Evolutionary conservation across 305 asterid genomes (phyloP).

Genomic region (Fraxinus velutina): DNA sequence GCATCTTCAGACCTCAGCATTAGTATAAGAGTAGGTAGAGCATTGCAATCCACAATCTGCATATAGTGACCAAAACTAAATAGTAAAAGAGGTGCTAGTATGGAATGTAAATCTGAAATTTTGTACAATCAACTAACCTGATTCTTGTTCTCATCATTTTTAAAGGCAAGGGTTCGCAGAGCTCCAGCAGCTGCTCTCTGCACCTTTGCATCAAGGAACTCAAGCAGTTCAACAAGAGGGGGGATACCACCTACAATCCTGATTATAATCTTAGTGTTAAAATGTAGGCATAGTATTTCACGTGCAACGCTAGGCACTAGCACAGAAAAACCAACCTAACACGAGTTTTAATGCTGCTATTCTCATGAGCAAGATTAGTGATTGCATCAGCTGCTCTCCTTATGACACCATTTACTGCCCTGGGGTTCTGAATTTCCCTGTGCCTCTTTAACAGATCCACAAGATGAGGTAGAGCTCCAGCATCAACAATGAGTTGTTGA

Average conservation of each 20-base stretch:
- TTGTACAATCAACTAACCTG: slow-evolving; percentile 46
- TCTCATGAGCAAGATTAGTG: slow-evolving; percentile 96
- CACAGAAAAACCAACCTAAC: slow-evolving; percentile 61
- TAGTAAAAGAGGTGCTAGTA: neutral
- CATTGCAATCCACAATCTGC: slow-evolving; percentile 97
- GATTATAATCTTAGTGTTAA: slow-evolving; percentile 19
- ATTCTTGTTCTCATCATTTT: slow-evolving; percentile 89
- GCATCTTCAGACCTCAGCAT: slow-evolving; percentile 96
- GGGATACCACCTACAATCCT: slow-evolving; percentile 98
- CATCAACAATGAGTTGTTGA: slow-evolving; percentile 93
- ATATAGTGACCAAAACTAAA: slow-evolving; percentile 20
- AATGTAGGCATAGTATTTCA: slow-evolving; percentile 4
- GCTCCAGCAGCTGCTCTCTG: slow-evolving; percentile 99
- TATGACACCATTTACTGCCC: slow-evolving; percentile 80
- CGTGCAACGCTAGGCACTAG: neutral
- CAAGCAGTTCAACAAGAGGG: slow-evolving; percentile 93
- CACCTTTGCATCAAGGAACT: slow-evolving; percentile 82
- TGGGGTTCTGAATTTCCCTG: slow-evolving; percentile 54
- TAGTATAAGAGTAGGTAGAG: slow-evolving; percentile 87
- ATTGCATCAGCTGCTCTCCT: slow-evolving; percentile 98
- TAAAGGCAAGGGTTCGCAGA: slow-evolving; percentile 85
- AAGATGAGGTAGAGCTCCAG: slow-evolving; percentile 90
- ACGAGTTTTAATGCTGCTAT: slow-evolving; percentile 85
- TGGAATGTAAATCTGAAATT: slow-evolving; percentile 2
- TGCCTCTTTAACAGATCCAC: slow-evolving; percentile 79